These are phyloP conservation scores for Ogataea chonburiensis DNA, from an alignment of 805 yeast species.

Conservation along the genomic window DNA sequence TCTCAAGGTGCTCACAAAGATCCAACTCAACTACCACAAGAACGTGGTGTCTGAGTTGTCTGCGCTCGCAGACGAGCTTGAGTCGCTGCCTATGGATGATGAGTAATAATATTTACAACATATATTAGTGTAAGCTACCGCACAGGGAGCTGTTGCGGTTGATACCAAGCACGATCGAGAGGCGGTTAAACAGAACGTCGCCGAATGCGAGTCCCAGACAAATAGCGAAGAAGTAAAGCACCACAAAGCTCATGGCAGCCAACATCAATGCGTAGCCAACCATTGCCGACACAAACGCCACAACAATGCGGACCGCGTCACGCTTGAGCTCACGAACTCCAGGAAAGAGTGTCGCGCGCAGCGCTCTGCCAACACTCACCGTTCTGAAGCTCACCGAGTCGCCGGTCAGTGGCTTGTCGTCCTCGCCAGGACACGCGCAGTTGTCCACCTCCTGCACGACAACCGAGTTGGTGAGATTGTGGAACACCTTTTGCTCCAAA, in stretches of 20 bases:
- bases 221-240: slow-evolving; percentile 71
- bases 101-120: slow-evolving; percentile 24
- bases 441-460: slow-evolving; percentile 31
- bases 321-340: slow-evolving; percentile 39
- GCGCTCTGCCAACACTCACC: slow-evolving; percentile 9
- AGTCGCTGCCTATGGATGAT: slow-evolving; percentile 43
- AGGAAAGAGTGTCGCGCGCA: slow-evolving; percentile 34
- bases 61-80: slow-evolving; percentile 44
- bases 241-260: slow-evolving; percentile 70
- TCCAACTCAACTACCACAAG: slow-evolving; percentile 65
- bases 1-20: slow-evolving; percentile 63
- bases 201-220: slow-evolving; percentile 68
- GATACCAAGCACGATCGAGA: slow-evolving; percentile 40
- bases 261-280: slow-evolving; percentile 73
- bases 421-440: slow-evolving; percentile 37
- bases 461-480: slow-evolving; percentile 36
- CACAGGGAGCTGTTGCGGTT: slow-evolving; percentile 36
- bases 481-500: slow-evolving; percentile 66
- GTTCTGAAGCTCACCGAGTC: slow-evolving; percentile 13
- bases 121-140: slow-evolving; percentile 24
- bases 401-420: slow-evolving; percentile 17
- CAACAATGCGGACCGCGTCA: slow-evolving; percentile 53
- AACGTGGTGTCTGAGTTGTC: slow-evolving; percentile 50
- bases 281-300: slow-evolving; percentile 63
- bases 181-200: slow-evolving; percentile 65